Evolutionary conservation across 345 rosid genomes (phyloP), one percentile per base, ranked within the genome.

Genomic region (Noccaea caerulescens): DNA sequence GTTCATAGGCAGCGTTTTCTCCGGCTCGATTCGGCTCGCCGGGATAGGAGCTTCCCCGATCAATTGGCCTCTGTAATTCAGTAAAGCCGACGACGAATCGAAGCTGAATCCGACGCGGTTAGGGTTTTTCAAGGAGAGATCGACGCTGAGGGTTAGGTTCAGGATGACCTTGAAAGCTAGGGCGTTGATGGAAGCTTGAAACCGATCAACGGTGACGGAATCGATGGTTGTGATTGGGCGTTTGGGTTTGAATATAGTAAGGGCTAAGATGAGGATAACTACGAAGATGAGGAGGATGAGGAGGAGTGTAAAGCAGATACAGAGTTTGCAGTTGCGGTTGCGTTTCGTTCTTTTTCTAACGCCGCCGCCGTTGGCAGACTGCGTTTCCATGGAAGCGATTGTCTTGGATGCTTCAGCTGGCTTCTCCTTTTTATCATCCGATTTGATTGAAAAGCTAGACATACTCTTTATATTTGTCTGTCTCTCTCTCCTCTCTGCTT

Each of bases 181-280:
- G 0, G 16, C 0, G 80, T 82, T 83, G 2, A 88, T 3, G 39
- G 83, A 65, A 42, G 80, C 32, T 18, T 6, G 30, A 33, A 89
- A 69, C 44, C 82, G 68, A 0, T 75, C 50, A 0, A 94, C 71
- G 43, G 76, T 0, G 61, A 87, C 44, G 45, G 92, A 82, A 64
- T 87, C 67, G 60, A 91, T 30, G 54, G 80, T 71, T 32, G 76
- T 80, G 20, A 57, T 43, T 3, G 96, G 83, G 3, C 33, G 68
- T 80, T 84, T 91, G 47, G 96, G 76, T 76, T 94, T 94, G 87
- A 86, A 89, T 3, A 88, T 88, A 38, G 97, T 90, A 12, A 88
- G 72, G 0, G 81, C 83, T 27, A 93, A 67, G 69, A 87, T 85
- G 74, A 86, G 59, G 42, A 77, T 6, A 7, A 91, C 9, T 33